Conservation (phyloP, 805 yeast species). For the Suhomyces sp. region DNA sequence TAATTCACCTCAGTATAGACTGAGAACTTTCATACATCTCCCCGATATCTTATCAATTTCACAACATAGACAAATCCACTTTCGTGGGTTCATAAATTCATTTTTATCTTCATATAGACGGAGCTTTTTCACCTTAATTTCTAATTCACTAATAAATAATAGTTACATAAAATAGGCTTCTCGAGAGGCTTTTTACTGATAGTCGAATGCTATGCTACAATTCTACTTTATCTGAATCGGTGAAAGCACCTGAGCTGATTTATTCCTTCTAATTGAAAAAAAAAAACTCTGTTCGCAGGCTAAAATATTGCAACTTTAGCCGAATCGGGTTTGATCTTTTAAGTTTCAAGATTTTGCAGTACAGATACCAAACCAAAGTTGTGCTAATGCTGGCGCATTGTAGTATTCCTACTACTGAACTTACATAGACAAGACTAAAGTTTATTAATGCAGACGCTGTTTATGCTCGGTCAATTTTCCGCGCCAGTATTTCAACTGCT, state of each 20-base stretch:
- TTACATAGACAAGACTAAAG: neutral
- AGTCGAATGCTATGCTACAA: neutral
- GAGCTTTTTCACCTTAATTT: neutral
- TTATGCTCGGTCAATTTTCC: slow-evolving; percentile 5
- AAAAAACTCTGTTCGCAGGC: neutral
- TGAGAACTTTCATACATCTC: neutral
- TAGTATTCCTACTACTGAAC: neutral
- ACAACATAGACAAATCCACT: neutral
- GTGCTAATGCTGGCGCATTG: neutral
- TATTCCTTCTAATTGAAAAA: neutral
- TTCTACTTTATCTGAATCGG: too few species aligned
- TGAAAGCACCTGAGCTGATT: neutral
- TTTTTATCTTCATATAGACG: neutral
- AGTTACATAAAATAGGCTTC: neutral
- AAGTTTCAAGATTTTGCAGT: neutral
- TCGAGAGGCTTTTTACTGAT: neutral
- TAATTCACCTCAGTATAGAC: too few species aligned
- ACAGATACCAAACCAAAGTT: neutral
- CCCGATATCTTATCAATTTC: neutral
- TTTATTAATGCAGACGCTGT: neutral
- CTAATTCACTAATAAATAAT: neutral
- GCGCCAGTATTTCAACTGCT: slow-evolving; percentile 36
- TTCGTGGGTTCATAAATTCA: neutral
- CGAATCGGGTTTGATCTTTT: neutral
- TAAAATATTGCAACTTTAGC: neutral